Conservation (phyloP, 2,329 filamentous ascomycete genomes). For the Trichoderma guizhouense region DNA sequence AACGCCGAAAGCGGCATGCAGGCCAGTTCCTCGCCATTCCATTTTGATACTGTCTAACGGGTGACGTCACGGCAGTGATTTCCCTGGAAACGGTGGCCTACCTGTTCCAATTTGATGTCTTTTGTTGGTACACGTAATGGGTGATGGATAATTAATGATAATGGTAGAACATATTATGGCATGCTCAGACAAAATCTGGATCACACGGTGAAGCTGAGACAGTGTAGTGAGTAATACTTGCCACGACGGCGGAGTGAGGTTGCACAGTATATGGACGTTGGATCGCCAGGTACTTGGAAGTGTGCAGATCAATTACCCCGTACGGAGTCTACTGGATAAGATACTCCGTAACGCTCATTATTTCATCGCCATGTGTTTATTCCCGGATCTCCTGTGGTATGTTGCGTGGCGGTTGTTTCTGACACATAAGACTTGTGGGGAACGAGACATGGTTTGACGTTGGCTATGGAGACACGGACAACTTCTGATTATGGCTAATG, state of each 20-base stretch:
- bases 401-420: not conserved
- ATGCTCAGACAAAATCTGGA: not conserved
- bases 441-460: not conserved
- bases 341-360: not conserved
- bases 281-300: not conserved
- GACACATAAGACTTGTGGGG: constrained; percentile 3
- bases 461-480: not conserved
- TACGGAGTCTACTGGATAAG: not conserved
- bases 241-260: not conserved
- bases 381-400: not conserved
- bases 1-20: not conserved
- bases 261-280: not conserved
- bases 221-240: not conserved
- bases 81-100: not conserved
- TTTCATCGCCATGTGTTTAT: not conserved
- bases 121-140: not conserved
- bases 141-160: not conserved
- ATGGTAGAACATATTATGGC: not conserved
- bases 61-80: not conserved
- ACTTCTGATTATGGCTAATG: not conserved
- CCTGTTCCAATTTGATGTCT: not conserved
- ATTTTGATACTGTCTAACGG: not conserved
- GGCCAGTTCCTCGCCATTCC: not conserved
- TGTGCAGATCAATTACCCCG: not conserved
- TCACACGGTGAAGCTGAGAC: not conserved